Evolutionary conservation across 2,329 filamentous ascomycete genomes (phyloP), one percentile per base, ranked within the genome.

Genomic region (Pseudocercospora eumusae): DNA sequence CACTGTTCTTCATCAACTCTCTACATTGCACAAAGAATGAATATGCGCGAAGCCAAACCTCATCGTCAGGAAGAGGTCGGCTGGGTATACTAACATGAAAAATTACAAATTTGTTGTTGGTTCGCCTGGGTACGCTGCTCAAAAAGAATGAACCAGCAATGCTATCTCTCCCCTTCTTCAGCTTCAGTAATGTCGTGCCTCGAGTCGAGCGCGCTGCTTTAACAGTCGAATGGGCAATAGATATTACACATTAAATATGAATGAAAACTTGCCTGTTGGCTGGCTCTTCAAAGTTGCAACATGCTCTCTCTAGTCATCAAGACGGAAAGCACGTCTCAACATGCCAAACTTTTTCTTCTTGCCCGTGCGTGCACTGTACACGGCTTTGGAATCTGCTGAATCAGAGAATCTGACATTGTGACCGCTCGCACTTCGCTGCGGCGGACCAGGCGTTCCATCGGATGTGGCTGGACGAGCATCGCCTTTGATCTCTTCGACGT

Each of bases 341-440:
- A 80, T 77, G 45, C 82, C 82, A 75, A 91, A 91, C 75, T 88
- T 89, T 82, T 90, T 91, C 77, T 83, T 84, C 74, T 79, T 81
- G 50, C 75, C 72, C 5, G 74, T 75, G 56, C 74, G 64, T 13
- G 73, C 67, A 45, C 75, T 71, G 31, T 74, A 71, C 2, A 73
- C 69, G 31, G 65, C 71, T 21, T 75, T 71, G 18, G 65, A 69
- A 3, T 68, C 70, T 8, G 66, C 67, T 2, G 36, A 36, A 21
- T 65, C 61, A 33, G 54, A 45, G 21, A 67, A 55, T 47, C 66
- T 36, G 33, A 65, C 59, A 45, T 66, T 36, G 63, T 66, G 54
- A n/a, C 8, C 57, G 15, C 13, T 54, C 20, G 58, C 63, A n/a
- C 20, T 33, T 15, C 31, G 5, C 18, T 54, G 52, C 18, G 25